Percentiles rank a stretch among this genome's conserved stretches.
These are phyloP conservation scores for Penicillium arizonense DNA, from an alignment of 495 filamentous ascomycete species.

Conservation along the genomic window DNA sequence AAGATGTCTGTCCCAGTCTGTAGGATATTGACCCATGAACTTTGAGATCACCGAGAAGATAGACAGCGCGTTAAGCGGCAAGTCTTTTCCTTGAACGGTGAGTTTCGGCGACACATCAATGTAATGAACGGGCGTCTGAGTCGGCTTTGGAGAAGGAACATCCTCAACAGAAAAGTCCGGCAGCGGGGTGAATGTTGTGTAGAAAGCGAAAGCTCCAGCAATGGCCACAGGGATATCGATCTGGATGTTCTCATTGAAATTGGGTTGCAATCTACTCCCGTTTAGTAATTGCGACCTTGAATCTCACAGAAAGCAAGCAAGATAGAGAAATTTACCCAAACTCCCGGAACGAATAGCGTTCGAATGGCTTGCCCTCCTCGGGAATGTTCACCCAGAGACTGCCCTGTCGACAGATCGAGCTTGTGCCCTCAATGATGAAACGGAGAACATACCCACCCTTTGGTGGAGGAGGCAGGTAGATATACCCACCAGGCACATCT, in stretches of 20 bases:
- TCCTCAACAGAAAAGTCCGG: slow-evolving; percentile 68
- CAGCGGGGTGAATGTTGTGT: slow-evolving; percentile 86
- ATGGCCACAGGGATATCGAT: slow-evolving; percentile 81
- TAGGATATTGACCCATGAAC: slow-evolving; percentile 91
- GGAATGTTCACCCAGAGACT: slow-evolving; percentile 97
- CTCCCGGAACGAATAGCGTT: slow-evolving; percentile 73
- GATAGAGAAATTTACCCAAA: slow-evolving; percentile 63
- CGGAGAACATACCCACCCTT: slow-evolving; percentile 73
- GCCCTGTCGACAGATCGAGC: slow-evolving; percentile 90
- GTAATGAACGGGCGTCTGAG: slow-evolving; percentile 74
- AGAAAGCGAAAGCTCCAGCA: slow-evolving; percentile 95
- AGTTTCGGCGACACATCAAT: slow-evolving; percentile 91
- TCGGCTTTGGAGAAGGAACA: slow-evolving; percentile 49
- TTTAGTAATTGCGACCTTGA: slow-evolving; percentile 19
- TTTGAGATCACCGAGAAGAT: slow-evolving; percentile 96
- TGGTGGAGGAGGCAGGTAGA: slow-evolving; percentile 79
- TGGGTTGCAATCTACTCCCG: slow-evolving; percentile 68
- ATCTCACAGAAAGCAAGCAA: neutral
- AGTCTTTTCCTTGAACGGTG: slow-evolving; percentile 60
- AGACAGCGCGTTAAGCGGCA: slow-evolving; percentile 84
- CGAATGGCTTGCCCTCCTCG: slow-evolving; percentile 67
- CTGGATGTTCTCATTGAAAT: slow-evolving; percentile 88
- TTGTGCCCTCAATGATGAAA: slow-evolving; percentile 93
- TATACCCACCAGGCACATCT: slow-evolving; percentile 83
- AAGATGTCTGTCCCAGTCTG: slow-evolving; percentile 85